phyloP scores from a whole-genome alignment of 352 stramenopile genomes.

The Phytophthora pisi region DNA sequence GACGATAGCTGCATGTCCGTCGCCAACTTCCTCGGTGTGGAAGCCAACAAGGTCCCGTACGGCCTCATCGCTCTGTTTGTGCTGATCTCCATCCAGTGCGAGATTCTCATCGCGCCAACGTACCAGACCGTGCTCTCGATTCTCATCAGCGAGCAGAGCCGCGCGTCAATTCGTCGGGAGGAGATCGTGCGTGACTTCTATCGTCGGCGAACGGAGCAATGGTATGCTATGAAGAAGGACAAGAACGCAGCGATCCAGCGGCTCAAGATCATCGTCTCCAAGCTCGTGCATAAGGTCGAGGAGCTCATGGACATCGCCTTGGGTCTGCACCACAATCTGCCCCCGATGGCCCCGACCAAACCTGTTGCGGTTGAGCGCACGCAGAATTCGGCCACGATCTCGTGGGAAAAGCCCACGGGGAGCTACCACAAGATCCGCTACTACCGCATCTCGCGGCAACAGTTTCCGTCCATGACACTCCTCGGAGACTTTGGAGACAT shows the following conservation, averaged over 20 bases:
- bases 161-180: constrained; percentile 52
- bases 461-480: constrained; percentile 82
- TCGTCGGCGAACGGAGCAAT: constrained; percentile 67
- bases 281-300: constrained; percentile 88
- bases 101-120: constrained; percentile 65
- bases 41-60: constrained; percentile 53
- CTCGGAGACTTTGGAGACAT: constrained; percentile 84
- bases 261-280: constrained; percentile 88
- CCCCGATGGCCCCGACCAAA: constrained; percentile 75
- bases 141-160: constrained; percentile 53
- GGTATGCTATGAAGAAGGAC: constrained; percentile 83
- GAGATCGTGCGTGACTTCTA: constrained; percentile 75
- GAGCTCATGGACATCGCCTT: constrained; percentile 91
- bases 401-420: constrained; percentile 65
- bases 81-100: constrained; percentile 84
- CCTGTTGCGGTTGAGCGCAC: constrained; percentile 58
- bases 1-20: constrained; percentile 67
- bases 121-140: constrained; percentile 68
- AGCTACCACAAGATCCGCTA: constrained; percentile 83
- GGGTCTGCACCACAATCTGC: constrained; percentile 83
- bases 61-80: constrained; percentile 83
- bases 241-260: constrained; percentile 84
- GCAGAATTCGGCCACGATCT: constrained; percentile 79
- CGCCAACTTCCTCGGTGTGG: constrained; percentile 70
- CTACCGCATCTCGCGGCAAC: constrained; percentile 82